Evolutionary conservation across 495 filamentous ascomycete species (phyloP), one percentile per base, ranked within the genome.

Genomic region (Neurospora sp.): DNA sequence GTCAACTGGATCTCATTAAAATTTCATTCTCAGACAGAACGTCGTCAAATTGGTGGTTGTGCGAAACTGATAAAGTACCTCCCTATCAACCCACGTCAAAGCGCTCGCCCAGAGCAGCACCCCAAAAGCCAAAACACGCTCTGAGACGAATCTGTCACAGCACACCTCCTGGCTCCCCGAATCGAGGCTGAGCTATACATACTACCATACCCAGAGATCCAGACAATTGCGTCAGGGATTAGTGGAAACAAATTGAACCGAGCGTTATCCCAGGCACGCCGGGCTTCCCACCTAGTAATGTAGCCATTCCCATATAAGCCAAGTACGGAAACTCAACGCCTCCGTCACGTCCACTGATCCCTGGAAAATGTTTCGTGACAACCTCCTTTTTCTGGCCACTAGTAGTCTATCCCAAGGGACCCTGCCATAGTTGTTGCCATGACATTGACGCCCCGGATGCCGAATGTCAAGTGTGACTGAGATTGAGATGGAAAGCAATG

Each of bases 121-220:
- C 72, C 72, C 73, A 76, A 76, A 81, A 78, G 79, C 79, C 79
- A 86, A 85, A 85, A 84, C 77, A 80, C 48, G 82, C 75, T 76
- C 82, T 78, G 83, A 85, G 83, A 86, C 84, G 78, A 44, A 73
- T 78, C 79, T 85, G 83, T 83, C 81, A 84, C 84, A 83, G 77
- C 76, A 69, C 72, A 70, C 76, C 82, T 82, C 80, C 79, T 77
- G 78, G 74, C 70, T 69, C 77, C 77, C 75, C 75, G 46, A 61
- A 61, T 61, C 27, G 27, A 61, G 53, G 27, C 53, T 61, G 53
- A 35, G 53, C 27, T 61, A 27, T 7, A 48, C 22, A 12, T 48
- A 27, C 11, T 61, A 59, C 44, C 44, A 5, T 22, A 61, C 27
- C 14, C 27, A 16, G 27, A 35, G 5, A 61, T 35, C 3, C 27